phyloP scores from a whole-genome alignment of 1,139 yeast genomes.

The Candida gigantensis region DNA sequence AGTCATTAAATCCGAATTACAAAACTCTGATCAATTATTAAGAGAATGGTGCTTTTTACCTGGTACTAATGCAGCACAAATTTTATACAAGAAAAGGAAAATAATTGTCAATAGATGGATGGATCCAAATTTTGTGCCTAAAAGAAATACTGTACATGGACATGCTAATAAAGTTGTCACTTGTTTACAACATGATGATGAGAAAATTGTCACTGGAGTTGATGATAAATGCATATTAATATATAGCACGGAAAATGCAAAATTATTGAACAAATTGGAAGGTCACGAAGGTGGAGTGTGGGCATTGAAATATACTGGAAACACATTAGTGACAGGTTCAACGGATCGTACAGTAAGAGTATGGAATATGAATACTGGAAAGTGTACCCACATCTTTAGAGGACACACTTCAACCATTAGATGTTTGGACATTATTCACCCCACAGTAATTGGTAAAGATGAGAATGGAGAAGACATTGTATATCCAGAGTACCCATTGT shows the following conservation, averaged over 20 bases:
- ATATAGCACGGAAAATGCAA: slow-evolving; percentile 76
- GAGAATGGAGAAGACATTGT: slow-evolving; percentile 64
- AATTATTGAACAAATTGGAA: slow-evolving; percentile 60
- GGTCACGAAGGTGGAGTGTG: slow-evolving; percentile 99
- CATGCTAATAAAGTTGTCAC: slow-evolving; percentile 82
- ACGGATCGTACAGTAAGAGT: slow-evolving; percentile 87
- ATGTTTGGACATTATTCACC: slow-evolving; percentile 81
- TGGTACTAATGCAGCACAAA: slow-evolving; percentile 42
- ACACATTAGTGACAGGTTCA: slow-evolving; percentile 83
- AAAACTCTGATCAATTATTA: slow-evolving; percentile 27
- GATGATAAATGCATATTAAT: slow-evolving; percentile 84
- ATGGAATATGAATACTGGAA: slow-evolving; percentile 79
- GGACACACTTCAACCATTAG: slow-evolving; percentile 94
- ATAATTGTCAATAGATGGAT: slow-evolving; percentile 80
- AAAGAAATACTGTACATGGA: slow-evolving; percentile 68
- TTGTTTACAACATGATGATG: slow-evolving; percentile 90
- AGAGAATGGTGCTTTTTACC: slow-evolving; percentile 33
- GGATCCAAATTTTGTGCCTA: slow-evolving; percentile 70
- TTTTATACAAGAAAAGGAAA: slow-evolving; percentile 65
- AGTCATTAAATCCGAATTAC: slow-evolving; percentile 37
- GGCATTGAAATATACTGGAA: slow-evolving; percentile 91
- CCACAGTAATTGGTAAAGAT: slow-evolving; percentile 58
- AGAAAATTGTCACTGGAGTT: slow-evolving; percentile 88
- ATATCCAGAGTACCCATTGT: slow-evolving; percentile 61
- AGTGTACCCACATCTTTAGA: slow-evolving; percentile 80